Evolutionary conservation across 73 alveolate species (phyloP).

Genomic region (Tetrahymena elliotti): DNA sequence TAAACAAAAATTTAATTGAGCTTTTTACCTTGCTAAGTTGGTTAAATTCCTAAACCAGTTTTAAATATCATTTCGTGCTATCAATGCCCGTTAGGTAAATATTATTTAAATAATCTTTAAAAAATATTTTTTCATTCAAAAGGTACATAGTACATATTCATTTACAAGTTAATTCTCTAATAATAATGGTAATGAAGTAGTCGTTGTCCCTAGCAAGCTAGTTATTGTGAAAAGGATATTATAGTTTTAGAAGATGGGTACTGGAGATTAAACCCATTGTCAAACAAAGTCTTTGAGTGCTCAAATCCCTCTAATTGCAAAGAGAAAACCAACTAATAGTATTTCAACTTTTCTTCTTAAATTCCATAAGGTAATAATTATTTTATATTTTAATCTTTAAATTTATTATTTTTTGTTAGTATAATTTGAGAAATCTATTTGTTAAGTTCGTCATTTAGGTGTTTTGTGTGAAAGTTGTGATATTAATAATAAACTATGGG

Average conservation of each 20-base stretch:
- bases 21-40: not conserved
- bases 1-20: not conserved
- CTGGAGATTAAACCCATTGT: not conserved
- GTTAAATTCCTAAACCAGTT: not conserved
- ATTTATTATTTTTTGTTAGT: not conserved
- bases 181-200: not conserved
- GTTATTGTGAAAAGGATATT: not conserved
- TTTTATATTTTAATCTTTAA: not conserved
- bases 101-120: too few relatives aligned
- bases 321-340: not conserved
- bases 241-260: not conserved
- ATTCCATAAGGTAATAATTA: not conserved
- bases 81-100: not conserved
- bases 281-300: not conserved
- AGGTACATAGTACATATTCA: not conserved
- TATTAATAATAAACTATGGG: not conserved
- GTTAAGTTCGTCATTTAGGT: not conserved
- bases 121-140: too few relatives aligned
- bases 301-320: not conserved
- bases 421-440: not conserved
- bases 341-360: not conserved
- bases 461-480: not conserved
- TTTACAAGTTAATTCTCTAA: not conserved
- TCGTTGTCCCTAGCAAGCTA: not conserved
- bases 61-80: not conserved